These are phyloP conservation scores for Ogataea dorogensis DNA, from an alignment of 805 yeast genomes.

Conservation along the genomic window DNA sequence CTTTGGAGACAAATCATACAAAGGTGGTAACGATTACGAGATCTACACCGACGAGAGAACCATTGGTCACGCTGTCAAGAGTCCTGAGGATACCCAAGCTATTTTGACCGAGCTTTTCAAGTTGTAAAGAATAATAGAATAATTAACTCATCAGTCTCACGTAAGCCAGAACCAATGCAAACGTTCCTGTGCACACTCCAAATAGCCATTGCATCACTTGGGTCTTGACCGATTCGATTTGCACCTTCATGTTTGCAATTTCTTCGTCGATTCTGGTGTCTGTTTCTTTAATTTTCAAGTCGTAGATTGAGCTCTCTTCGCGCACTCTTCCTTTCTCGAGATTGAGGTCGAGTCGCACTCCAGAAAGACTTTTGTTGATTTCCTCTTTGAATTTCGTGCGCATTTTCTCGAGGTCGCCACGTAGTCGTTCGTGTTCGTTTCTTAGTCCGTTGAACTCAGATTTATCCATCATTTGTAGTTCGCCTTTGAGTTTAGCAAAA, in stretches of 20 bases:
- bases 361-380: slow-evolving; percentile 84
- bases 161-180: slow-evolving; percentile 90
- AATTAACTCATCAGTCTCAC: slow-evolving; percentile 55
- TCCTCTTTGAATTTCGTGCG: slow-evolving; percentile 86
- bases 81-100: slow-evolving; percentile 85
- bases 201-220: slow-evolving; percentile 98
- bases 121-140: slow-evolving; percentile 32
- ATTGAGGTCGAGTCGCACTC: slow-evolving; percentile 86
- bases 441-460: slow-evolving; percentile 78
- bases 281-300: slow-evolving; percentile 89
- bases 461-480: slow-evolving; percentile 81
- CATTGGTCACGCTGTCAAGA: slow-evolving; percentile 88
- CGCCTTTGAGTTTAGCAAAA: slow-evolving; percentile 91
- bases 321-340: slow-evolving; percentile 93
- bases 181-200: slow-evolving; percentile 98
- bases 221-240: slow-evolving; percentile 91
- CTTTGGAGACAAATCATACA: slow-evolving; percentile 96
- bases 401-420: slow-evolving; percentile 81
- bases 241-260: slow-evolving; percentile 90
- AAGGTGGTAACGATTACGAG: slow-evolving; percentile 99
- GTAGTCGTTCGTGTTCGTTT: slow-evolving; percentile 82
- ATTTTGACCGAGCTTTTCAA: slow-evolving; percentile 82
- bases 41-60: slow-evolving; percentile 91
- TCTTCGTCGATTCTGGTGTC: slow-evolving; percentile 95
- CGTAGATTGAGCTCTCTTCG: slow-evolving; percentile 91